Evolutionary conservation across 305 asterid genomes (phyloP).

Genomic region (Striga hermonthica): DNA sequence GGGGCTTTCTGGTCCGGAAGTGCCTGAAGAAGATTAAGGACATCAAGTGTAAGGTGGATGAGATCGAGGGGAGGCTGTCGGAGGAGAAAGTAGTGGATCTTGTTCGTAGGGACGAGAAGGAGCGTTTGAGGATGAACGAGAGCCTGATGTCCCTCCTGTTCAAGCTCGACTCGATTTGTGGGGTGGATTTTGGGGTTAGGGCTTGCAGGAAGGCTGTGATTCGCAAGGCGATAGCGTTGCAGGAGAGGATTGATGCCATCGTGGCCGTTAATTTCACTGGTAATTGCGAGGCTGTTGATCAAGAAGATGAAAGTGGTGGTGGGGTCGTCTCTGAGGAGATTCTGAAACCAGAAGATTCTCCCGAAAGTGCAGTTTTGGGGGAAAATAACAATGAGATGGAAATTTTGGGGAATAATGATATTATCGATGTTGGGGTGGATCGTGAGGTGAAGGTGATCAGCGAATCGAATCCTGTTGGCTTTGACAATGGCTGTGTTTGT

Average conservation of each 20-base stretch:
- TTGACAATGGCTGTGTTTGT: conserved; percentile 10
- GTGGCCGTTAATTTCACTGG: conserved; percentile 18
- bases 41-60: conserved; percentile 52
- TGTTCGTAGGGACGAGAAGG: conserved; percentile 44
- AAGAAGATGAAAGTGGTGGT: conserved; percentile 16
- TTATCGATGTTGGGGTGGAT: conserved; percentile 30
- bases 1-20: conserved; percentile 66
- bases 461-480: conserved; percentile 8
- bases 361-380: background rate
- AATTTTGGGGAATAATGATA: background rate
- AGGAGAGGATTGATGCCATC: conserved; percentile 60
- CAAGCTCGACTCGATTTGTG: conserved; percentile 59
- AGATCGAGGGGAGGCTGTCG: conserved; percentile 46
- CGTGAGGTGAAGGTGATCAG: conserved; percentile 29
- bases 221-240: conserved; percentile 63
- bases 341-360: background rate
- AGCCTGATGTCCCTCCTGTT: conserved; percentile 63
- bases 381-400: background rate
- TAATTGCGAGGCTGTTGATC: background rate
- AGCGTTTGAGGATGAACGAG: conserved; percentile 64
- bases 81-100: conserved; percentile 36
- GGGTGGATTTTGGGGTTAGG: conserved; percentile 62
- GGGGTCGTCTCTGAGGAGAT: no score
- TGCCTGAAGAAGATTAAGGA: conserved; percentile 49
- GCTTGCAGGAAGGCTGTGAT: conserved; percentile 60